These are phyloP conservation scores for Metschnikowia reukaufii DNA, from an alignment of 805 yeast species.

Conservation along the genomic window DNA sequence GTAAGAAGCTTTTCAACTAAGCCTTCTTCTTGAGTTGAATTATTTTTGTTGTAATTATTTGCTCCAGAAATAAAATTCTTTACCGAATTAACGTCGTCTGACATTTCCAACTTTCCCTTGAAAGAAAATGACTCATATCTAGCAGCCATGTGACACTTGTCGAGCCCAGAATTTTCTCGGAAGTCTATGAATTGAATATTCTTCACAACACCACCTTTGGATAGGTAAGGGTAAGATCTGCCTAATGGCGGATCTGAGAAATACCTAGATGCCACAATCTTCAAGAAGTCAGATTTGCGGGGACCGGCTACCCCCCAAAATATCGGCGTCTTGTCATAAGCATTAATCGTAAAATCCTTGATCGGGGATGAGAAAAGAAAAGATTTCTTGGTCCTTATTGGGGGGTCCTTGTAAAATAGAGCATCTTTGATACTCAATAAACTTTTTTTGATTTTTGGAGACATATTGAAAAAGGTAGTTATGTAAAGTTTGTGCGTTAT, in stretches of 20 bases:
- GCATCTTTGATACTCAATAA: constrained; percentile 27
- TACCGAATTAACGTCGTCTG: constrained; percentile 67
- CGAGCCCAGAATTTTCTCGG: constrained; percentile 36
- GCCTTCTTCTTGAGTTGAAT: constrained; percentile 27
- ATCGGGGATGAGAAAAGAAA: constrained; percentile 30
- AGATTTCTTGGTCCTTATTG: background rate
- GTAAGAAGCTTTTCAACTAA: constrained; percentile 46
- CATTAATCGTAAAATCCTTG: constrained; percentile 23
- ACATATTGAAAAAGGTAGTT: background rate
- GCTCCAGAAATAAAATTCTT: constrained; percentile 56
- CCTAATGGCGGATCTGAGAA: constrained; percentile 52
- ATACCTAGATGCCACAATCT: constrained; percentile 55
- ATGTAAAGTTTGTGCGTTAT: too few species aligned
- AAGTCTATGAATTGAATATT: constrained; percentile 35
- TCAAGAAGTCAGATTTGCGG: constrained; percentile 53
- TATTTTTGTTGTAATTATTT: constrained; percentile 47
- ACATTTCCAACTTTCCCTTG: constrained; percentile 60
- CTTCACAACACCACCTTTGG: constrained; percentile 28
- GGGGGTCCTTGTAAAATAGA: constrained; percentile 19
- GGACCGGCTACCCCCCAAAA: constrained; percentile 41
- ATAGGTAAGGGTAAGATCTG: constrained; percentile 54
- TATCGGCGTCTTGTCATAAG: constrained; percentile 17
- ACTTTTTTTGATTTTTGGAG: constrained; percentile 6
- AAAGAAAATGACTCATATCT: constrained; percentile 72
- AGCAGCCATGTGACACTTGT: constrained; percentile 75